Percentiles rank a stretch among this genome's conserved stretches.
phyloP scores from a whole-genome alignment of 495 filamentous ascomycete species.

The Lineolata rhizophorae region DNA sequence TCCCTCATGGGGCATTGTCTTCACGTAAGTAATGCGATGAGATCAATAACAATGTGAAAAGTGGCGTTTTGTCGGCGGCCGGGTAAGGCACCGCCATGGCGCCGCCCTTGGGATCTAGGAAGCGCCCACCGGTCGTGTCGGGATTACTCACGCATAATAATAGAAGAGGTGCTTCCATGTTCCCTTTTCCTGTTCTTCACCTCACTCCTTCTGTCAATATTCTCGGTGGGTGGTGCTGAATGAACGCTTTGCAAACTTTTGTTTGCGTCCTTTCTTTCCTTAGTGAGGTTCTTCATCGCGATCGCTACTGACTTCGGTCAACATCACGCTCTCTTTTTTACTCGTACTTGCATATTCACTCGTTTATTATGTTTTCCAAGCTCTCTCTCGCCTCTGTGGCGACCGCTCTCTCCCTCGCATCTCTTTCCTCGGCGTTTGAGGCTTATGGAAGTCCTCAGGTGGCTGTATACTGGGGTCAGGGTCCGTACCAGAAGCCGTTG shows the following conservation, averaged over 20 bases:
- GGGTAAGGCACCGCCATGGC: too few species aligned
- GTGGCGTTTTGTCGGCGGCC: too few species aligned
- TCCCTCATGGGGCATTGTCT: too few species aligned
- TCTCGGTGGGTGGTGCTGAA: too few species aligned
- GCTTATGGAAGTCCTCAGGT: not conserved
- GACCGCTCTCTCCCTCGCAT: not conserved
- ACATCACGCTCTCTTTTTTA: not conserved
- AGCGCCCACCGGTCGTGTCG: too few species aligned
- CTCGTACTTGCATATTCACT: not conserved
- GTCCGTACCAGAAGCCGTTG: conserved; percentile 23
- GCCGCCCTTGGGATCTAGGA: too few species aligned
- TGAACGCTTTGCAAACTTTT: conserved; percentile 10
- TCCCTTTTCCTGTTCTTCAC: too few species aligned
- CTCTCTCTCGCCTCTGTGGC: not conserved
- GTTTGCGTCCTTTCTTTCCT: conserved; percentile 13
- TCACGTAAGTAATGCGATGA: too few species aligned
- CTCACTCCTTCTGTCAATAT: too few species aligned
- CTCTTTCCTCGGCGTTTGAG: not conserved
- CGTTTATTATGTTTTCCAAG: not conserved
- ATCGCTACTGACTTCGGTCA: conserved; percentile 7
- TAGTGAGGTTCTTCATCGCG: conserved; percentile 7
- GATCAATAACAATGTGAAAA: too few species aligned
- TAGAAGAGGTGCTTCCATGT: too few species aligned
- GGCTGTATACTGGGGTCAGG: conserved; percentile 19
- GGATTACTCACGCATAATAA: too few species aligned